phyloP scores from a whole-genome alignment of 352 stramenopile species.

The Elongisporangium anandrum region DNA sequence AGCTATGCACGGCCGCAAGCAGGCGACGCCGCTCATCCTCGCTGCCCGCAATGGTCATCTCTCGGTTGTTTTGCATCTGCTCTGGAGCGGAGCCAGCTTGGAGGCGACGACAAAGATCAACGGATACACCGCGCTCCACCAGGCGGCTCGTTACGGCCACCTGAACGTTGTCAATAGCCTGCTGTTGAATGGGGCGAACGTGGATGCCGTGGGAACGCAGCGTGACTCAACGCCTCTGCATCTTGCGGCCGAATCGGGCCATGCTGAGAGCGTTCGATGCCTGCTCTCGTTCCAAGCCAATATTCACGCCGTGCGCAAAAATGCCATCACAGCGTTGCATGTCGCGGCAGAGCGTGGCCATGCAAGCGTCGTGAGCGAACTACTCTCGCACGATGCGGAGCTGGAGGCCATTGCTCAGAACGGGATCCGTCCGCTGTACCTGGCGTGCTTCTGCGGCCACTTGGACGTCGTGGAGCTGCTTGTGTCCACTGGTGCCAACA shows the following conservation, averaged over 20 bases:
- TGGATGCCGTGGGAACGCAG: constrained; percentile 34
- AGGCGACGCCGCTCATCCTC: constrained; percentile 40
- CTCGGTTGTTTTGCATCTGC: constrained; percentile 38
- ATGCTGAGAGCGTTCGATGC: constrained; percentile 46
- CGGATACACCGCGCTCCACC: constrained; percentile 47
- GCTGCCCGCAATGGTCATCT: constrained; percentile 42
- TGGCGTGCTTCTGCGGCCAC: constrained; percentile 49
- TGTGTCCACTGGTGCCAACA: constrained; percentile 29
- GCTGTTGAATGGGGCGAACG: constrained; percentile 43
- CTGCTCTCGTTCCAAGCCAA: constrained; percentile 47
- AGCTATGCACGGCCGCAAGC: constrained; percentile 22
- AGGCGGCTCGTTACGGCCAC: constrained; percentile 46
- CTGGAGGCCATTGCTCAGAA: constrained; percentile 42
- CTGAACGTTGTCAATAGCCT: constrained; percentile 53
- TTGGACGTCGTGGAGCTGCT: constrained; percentile 34
- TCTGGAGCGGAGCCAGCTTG: constrained; percentile 42
- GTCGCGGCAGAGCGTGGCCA: constrained; percentile 52
- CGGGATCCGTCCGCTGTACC: constrained; percentile 35
- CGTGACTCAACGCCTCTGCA: constrained; percentile 31
- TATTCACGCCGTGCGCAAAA: constrained; percentile 23
- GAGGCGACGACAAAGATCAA: constrained; percentile 28
- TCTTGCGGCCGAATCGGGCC: constrained; percentile 40
- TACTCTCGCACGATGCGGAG: constrained; percentile 34
- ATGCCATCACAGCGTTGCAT: constrained; percentile 45
- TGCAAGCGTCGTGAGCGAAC: constrained; percentile 26